phyloP scores from a whole-genome alignment of 495 filamentous ascomycete genomes.

The Astrothelium subdiscretum region DNA sequence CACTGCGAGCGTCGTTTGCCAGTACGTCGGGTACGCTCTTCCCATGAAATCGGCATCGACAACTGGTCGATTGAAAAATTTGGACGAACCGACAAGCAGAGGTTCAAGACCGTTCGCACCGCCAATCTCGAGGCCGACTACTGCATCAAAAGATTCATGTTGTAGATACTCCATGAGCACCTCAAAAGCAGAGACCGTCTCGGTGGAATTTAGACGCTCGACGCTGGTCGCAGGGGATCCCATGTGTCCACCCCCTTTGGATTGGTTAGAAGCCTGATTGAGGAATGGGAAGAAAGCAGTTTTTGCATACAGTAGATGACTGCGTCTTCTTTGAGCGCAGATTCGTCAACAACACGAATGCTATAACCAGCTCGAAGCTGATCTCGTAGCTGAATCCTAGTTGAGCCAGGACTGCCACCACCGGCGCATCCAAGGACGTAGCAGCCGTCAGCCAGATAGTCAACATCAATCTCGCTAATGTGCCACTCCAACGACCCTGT shows the following conservation, averaged over 20 bases:
- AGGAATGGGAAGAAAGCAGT: too few relatives aligned
- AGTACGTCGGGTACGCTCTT: slow-evolving; percentile 44
- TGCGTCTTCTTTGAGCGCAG: slow-evolving; percentile 6
- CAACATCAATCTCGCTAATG: slow-evolving; percentile 42
- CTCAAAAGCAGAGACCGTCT: slow-evolving; percentile 7
- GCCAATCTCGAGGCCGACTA: slow-evolving; percentile 39
- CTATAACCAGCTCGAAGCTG: slow-evolving; percentile 36
- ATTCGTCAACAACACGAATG: slow-evolving; percentile 33
- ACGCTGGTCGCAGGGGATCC: slow-evolving; percentile 12
- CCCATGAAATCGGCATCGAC: slow-evolving; percentile 49
- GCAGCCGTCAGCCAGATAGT: slow-evolving; percentile 46
- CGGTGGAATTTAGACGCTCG: slow-evolving; percentile 10
- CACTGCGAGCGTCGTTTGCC: slow-evolving; percentile 45
- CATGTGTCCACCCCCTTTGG: slow-evolving; percentile 12
- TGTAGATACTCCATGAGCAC: slow-evolving; percentile 11
- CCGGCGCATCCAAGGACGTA: slow-evolving; percentile 53
- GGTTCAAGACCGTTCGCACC: slow-evolving; percentile 44
- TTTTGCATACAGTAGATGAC: slow-evolving; percentile 4
- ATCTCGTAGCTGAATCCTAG: slow-evolving; percentile 26
- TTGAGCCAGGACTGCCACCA: slow-evolving; percentile 39
- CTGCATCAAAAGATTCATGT: slow-evolving; percentile 12
- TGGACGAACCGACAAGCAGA: slow-evolving; percentile 38
- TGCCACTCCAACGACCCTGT: slow-evolving; percentile 33
- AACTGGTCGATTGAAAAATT: slow-evolving; percentile 38
- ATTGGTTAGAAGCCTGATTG: background rate